Evolutionary conservation across 306 rosid species (phyloP).

Genomic region (Trifolium pratense): DNA sequence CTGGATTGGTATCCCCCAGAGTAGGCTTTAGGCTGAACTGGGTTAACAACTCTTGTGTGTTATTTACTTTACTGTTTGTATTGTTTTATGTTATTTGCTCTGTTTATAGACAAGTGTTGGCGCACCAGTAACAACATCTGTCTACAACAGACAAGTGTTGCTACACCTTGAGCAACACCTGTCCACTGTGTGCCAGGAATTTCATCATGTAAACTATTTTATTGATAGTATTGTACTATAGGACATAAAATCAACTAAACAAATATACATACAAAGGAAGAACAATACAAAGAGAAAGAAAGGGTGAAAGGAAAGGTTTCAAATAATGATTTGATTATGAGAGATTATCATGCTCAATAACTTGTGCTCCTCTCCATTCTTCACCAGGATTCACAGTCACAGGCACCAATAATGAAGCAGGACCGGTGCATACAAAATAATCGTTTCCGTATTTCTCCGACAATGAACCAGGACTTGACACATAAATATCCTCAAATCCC

Average conservation of each 20-base stretch:
- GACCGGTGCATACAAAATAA: slow-evolving; percentile 92
- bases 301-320: background rate
- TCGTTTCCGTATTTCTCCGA: slow-evolving; percentile 79
- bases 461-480: slow-evolving; percentile 87
- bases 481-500: slow-evolving; percentile 92
- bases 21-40: too few species aligned
- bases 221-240: slow-evolving; percentile 34
- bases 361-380: slow-evolving; percentile 92
- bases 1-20: too few species aligned
- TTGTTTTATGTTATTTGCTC: too few species aligned
- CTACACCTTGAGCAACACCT: too few species aligned
- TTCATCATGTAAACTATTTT: slow-evolving; percentile 37
- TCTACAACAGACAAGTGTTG: too few species aligned
- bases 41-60: too few species aligned
- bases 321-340: slow-evolving; percentile 36
- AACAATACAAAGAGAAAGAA: slow-evolving; percentile 11
- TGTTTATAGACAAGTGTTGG: too few species aligned
- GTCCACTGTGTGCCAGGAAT: too few species aligned
- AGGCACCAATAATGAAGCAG: slow-evolving; percentile 87
- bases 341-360: slow-evolving; percentile 94
- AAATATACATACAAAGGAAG: slow-evolving; percentile 25
- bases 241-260: slow-evolving; percentile 29
- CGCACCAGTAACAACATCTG: too few species aligned
- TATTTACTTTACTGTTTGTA: too few species aligned
- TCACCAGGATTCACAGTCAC: slow-evolving; percentile 83